Evolutionary conservation across 2,329 filamentous ascomycete genomes (phyloP), one percentile per base, ranked within the genome.

Genomic region (Thielaviopsis ethacetica): DNA sequence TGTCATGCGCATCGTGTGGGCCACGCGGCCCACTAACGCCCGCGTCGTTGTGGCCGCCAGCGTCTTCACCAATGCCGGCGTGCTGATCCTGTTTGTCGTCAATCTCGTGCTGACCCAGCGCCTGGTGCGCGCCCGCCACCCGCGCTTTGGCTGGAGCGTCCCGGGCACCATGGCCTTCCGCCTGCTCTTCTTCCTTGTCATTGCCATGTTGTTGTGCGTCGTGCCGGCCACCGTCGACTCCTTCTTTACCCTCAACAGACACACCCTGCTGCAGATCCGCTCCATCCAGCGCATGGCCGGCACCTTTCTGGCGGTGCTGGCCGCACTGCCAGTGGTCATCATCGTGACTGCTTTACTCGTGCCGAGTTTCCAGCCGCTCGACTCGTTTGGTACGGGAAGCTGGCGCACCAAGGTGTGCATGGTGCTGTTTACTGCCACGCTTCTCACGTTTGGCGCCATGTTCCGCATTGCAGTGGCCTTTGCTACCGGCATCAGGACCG

Each of bases 61-160:
- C 63, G 79, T 93, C 66, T 83, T 93, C 65, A 80, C 88, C 60
- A 80, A 83, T 52, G 83, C 85, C 0, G 88, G 88, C 50, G 82
- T 90, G 17, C 68, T 94, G 38, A 70, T 94, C 7, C 73, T 94
- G 26, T 91, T 87, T 69, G 71, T 91, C 65, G 73, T 89, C 70
- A 93, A 95, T 71, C 71, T 94, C 50, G 72, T 93, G 65, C 87
- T 91, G 67, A 72, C 84, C 0, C 86, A 89, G 70, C 82, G 89
- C 53, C 76, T 95, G 26, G 70, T 93, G 19, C 79, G 89, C 58
- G 85, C 85, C 4, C 79, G 81, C 53, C 86, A 91, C 66, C 87
- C 88, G 0, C 67, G 68, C 1, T 67, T 88, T 34, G 88, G 87
- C 60, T 91, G 88, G 87, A 76, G 79, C 62, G 74, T 71, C 24